Evolutionary conservation across 2,329 filamentous ascomycete genomes (phyloP).

Genomic region (Verruconis gallopava): DNA sequence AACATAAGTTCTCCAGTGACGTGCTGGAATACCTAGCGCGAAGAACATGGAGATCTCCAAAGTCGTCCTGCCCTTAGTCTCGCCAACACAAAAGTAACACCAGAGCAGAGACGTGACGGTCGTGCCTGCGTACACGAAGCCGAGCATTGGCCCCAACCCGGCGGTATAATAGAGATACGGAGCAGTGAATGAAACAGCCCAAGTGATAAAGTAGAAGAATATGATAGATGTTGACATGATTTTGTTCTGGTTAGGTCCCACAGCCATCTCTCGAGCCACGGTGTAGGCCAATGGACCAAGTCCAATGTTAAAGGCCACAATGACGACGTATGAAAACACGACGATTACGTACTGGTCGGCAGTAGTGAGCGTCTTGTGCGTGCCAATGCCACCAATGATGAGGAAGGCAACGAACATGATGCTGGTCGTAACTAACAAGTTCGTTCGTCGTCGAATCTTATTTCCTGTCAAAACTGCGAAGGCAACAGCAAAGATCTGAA

Average conservation of each 20-base stretch:
- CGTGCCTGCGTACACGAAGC: constrained; percentile 25
- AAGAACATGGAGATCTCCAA: constrained; percentile 28
- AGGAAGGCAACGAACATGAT: background rate
- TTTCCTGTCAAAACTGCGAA: background rate
- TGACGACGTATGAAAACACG: constrained; percentile 12
- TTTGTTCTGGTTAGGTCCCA: constrained; percentile 34
- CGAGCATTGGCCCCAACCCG: constrained; percentile 26
- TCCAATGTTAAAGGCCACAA: constrained; percentile 34
- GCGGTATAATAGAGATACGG: constrained; percentile 32
- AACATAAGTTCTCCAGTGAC: constrained; percentile 19
- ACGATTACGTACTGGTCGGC: background rate
- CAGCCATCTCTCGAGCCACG: constrained; percentile 34
- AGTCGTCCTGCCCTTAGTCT: constrained; percentile 25
- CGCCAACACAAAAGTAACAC: constrained; percentile 30
- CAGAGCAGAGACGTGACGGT: constrained; percentile 24
- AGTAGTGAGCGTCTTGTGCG: background rate
- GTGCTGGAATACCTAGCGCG: constrained; percentile 22
- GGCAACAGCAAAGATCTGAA: background rate
- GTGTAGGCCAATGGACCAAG: constrained; percentile 31
- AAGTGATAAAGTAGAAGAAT: constrained; percentile 23
- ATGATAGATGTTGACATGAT: background rate
- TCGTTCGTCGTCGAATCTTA: background rate
- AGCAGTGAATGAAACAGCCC: constrained; percentile 27
- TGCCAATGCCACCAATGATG: background rate
- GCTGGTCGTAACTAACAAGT: background rate